These are phyloP conservation scores for Elsinoe perseae DNA, from an alignment of 2,329 filamentous ascomycete genomes.

Conservation along the genomic window DNA sequence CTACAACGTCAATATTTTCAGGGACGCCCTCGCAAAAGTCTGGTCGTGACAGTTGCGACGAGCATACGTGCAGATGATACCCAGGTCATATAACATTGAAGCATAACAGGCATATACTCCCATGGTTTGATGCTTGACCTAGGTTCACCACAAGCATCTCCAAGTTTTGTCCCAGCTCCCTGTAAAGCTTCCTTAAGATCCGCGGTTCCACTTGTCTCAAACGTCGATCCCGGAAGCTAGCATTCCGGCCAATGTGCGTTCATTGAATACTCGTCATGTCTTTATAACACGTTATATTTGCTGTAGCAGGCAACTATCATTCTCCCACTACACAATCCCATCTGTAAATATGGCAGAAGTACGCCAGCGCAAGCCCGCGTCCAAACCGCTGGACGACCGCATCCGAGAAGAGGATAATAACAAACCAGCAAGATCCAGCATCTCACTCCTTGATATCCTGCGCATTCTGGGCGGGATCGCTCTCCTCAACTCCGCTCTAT, in stretches of 20 bases:
- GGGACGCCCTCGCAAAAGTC: slow-evolving; percentile 69
- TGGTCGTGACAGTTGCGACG: slow-evolving; percentile 41
- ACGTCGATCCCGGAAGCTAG: slow-evolving; percentile 13
- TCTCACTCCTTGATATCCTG: slow-evolving; percentile 26
- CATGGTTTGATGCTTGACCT: background rate
- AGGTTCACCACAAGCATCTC: background rate
- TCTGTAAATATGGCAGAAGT: slow-evolving; percentile 6
- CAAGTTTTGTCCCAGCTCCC: background rate
- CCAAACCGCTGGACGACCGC: background rate
- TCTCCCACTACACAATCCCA: background rate
- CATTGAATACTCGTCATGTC: slow-evolving; percentile 1
- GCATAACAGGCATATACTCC: too few species aligned
- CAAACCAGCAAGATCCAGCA: background rate
- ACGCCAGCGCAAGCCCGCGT: slow-evolving; percentile 3
- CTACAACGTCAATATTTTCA: slow-evolving; percentile 78
- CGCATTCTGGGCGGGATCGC: slow-evolving; percentile 30
- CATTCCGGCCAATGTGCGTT: slow-evolving; percentile 7
- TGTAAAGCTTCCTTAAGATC: background rate
- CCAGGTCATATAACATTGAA: background rate
- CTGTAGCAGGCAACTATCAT: background rate
- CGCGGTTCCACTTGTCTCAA: background rate
- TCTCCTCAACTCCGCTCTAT: slow-evolving; percentile 30
- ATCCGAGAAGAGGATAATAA: slow-evolving; percentile 11
- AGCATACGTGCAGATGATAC: background rate
- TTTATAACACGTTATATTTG: background rate